A percentile compares a stretch with the other conserved stretches of the same genome.
phyloP scores from a whole-genome alignment of 352 stramenopile species.

The Pythium dissotocum region DNA sequence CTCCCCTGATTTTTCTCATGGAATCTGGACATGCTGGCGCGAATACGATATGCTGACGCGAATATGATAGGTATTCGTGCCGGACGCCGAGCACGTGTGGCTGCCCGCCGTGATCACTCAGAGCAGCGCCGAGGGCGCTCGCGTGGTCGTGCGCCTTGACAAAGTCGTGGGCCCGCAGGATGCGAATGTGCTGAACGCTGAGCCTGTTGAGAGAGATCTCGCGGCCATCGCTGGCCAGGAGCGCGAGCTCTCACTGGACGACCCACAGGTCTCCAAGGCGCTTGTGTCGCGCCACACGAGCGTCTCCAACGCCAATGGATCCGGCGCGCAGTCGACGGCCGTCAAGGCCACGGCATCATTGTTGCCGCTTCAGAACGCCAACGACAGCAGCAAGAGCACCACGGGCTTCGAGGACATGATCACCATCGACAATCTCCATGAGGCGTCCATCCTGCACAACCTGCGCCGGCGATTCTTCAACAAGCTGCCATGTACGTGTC shows the following conservation, averaged over 20 bases:
- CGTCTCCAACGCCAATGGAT: conserved; percentile 33
- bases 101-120: conserved; percentile 70
- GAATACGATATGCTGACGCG: background rate
- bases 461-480: conserved; percentile 83
- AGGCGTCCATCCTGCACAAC: conserved; percentile 91
- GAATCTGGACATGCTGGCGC: too few relatives aligned
- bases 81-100: conserved; percentile 75
- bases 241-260: conserved; percentile 73
- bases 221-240: conserved; percentile 45
- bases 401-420: conserved; percentile 85
- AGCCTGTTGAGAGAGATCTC: conserved; percentile 21
- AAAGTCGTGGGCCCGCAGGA: conserved; percentile 58
- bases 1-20: background rate
- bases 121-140: conserved; percentile 50
- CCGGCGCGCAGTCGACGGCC: background rate
- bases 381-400: conserved; percentile 39
- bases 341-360: conserved; percentile 48
- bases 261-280: conserved; percentile 53
- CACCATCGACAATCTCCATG: conserved; percentile 87
- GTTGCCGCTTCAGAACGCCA: conserved; percentile 71
- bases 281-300: conserved; percentile 67
- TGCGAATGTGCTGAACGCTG: conserved; percentile 30
- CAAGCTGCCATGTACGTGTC: conserved; percentile 91
- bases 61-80: conserved; percentile 70
- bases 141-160: conserved; percentile 56